Base-by-base conservation (phyloP, 805 yeast species). In the Starmera quercuum region DNA sequence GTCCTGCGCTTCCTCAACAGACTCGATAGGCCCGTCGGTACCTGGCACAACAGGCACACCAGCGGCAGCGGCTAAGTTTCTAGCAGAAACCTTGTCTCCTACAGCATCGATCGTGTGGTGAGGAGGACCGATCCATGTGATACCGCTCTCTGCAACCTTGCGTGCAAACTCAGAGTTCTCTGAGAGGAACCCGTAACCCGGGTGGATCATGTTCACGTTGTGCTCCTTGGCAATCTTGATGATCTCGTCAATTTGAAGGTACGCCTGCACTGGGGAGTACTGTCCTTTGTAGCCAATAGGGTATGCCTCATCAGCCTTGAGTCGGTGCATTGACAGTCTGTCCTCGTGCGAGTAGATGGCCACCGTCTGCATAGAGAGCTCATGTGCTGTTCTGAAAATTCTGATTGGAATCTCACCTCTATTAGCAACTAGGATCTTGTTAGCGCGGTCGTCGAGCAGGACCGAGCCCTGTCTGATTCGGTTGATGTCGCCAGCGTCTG, bases 301-400 rank as follows among this genome's bases (percentile, higher is more conserved):
- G 52, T 88, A 90, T 23, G 95, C 83, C 63, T 86, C 95, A 56
- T 86, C 95, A 11, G 95, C 92, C 63, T 86, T 92, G 56, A 90
- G 68, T 53, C 97, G 72, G 65, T 92, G 97, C 88, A 87, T 85
- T 10, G 95, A 82, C 51, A 90, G 69, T 42, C 95, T 70, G 60
- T 90, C 98, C 63, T 92, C 97, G 58, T 90, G 95, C 23, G 97
- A 87, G 61, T 87, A 90, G 54, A 90, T 82, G 30, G 97, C 98
- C 27, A 92, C 96, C 0, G 98, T 88, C 54, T 84, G 87, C 95
- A 92, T 85, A 16, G 95, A 83, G 53, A 90, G 70, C 63, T 90
- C 98, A 64, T 92, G 98, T 40, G 98, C 98, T 24, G 97, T 81
- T 64, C 98, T 76, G 64, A 90, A 90, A 58, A 90, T 88, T 63